phyloP scores from a whole-genome alignment of 805 yeast species.

The Groenewaldozyma salmanticensis region DNA sequence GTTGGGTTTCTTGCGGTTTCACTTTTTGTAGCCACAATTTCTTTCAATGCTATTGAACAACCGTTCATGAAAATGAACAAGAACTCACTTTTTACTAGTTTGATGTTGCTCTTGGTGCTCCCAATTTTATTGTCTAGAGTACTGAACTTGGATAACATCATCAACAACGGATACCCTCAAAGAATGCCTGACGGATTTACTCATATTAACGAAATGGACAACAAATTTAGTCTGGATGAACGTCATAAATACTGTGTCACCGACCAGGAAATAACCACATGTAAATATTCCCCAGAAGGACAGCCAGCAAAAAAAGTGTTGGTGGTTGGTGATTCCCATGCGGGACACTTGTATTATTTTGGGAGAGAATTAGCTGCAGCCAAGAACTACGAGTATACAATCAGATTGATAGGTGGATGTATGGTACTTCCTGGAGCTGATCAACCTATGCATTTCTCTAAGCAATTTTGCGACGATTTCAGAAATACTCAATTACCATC shows the following conservation, averaged over 20 bases:
- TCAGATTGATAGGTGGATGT: not conserved
- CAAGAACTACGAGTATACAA: not conserved
- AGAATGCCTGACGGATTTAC: not conserved
- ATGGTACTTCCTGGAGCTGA: not conserved
- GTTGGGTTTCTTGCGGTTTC: not conserved
- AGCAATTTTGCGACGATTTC: conserved; percentile 1
- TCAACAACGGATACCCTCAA: not conserved
- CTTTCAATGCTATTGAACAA: not conserved
- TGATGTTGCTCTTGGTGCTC: not conserved
- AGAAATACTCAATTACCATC: conserved; percentile 1
- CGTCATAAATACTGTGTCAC: not conserved
- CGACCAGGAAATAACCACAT: not conserved
- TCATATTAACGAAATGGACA: not conserved
- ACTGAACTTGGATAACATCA: not conserved
- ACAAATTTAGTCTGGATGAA: not conserved
- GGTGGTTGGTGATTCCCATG: not conserved
- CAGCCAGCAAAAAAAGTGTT: not conserved
- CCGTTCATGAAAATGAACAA: not conserved
- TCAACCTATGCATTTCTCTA: conserved; percentile 1
- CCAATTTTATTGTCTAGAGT: not conserved
- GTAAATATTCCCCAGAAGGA: not conserved
- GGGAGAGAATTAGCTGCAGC: not conserved
- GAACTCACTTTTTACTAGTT: not conserved
- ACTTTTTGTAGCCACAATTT: not conserved
- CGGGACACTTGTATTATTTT: not conserved